Evolutionary conservation across 768 basidiomycete genomes (phyloP), one percentile per base, ranked within the genome.

Genomic region (Sistotremastrum suecicum): DNA sequence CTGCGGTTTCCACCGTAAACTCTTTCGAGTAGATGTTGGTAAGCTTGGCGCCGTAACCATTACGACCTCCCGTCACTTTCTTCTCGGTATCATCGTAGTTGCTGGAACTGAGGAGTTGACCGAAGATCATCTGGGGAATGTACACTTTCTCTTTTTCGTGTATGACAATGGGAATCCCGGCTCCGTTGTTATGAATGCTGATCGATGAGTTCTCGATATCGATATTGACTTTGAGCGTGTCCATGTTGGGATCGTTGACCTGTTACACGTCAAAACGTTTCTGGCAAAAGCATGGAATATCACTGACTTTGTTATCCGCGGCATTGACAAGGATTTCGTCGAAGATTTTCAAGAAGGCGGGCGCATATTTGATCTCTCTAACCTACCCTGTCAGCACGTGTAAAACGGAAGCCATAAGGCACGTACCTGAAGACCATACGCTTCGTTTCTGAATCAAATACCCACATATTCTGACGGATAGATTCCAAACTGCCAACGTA

Each of bases 41-140:
- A 37, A 99, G 74, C 60, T 99, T 99, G 44, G 95, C 95, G 55
- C 95, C 95, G 57, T 89, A 98, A 57, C 95, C 95, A 56, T 99
- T 99, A 57, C 95, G 80, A 62, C 95, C 95, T 63, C 95, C 95
- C 0, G 91, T 97, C 42, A 98, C 74, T 65, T 95, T 97, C 74
- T 91, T 95, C 68, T 99, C 92, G 62, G 91, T 84, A 55, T 99
- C 95, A 61, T 99, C 94, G 57, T 94, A 98, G 68, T 98, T 98
- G 39, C 90, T 94, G 7, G 83, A 87, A 1, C 94, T 86, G 28
- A 97, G 71, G 11, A 99, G 73, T 59, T 95, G 82, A 5, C 95
- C 95, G 54, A 99, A 99, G 55, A 99, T 97, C 50, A 99, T 72
- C 58, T 98, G 89, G 0, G 95, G 95, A 47, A 99, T 95, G 60